Percentiles rank a stretch among this genome's conserved stretches.
These are phyloP conservation scores for Psilocybe sp. DNA, from an alignment of 768 basidiomycete genomes.

Conservation along the genomic window DNA sequence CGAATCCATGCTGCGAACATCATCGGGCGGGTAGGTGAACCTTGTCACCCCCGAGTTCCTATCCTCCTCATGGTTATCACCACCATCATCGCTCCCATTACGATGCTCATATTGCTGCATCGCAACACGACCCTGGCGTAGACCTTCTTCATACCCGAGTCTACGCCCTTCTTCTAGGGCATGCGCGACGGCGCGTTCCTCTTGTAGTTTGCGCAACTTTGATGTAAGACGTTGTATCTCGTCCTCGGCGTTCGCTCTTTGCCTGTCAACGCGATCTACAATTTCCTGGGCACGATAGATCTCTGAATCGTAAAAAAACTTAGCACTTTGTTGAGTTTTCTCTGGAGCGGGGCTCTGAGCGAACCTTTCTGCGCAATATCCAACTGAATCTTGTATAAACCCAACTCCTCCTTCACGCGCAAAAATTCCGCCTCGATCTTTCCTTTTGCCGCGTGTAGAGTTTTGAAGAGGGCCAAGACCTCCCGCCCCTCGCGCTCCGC, in stretches of 20 bases:
- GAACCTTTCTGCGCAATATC: slow-evolving; percentile 52
- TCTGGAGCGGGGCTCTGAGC: background rate
- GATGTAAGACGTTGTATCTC: slow-evolving; percentile 43
- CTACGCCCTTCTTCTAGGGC: slow-evolving; percentile 55
- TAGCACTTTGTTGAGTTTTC: background rate
- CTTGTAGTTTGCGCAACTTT: slow-evolving; percentile 40
- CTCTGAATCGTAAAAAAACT: slow-evolving; percentile 25
- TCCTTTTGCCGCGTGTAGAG: slow-evolving; percentile 26
- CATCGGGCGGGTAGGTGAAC: no score
- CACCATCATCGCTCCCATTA: slow-evolving; percentile 2
- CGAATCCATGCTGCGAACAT: no score
- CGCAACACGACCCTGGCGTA: slow-evolving; percentile 25
- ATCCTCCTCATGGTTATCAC: background rate
- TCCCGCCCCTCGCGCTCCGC: slow-evolving; percentile 31
- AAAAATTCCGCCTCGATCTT: slow-evolving; percentile 28
- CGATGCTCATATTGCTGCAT: slow-evolving; percentile 2
- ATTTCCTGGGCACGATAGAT: slow-evolving; percentile 53
- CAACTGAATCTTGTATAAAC: slow-evolving; percentile 55
- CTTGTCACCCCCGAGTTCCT: background rate
- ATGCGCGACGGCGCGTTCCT: slow-evolving; percentile 42
- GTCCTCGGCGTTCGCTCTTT: slow-evolving; percentile 48
- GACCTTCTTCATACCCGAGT: slow-evolving; percentile 50
- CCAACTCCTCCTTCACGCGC: slow-evolving; percentile 43
- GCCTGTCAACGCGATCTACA: slow-evolving; percentile 43
- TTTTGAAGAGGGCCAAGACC: slow-evolving; percentile 29